A percentile compares a stretch with the other conserved stretches of the same genome.
Conservation (phyloP, 495 filamentous ascomycete species). For the Penicillium pulvis region DNA sequence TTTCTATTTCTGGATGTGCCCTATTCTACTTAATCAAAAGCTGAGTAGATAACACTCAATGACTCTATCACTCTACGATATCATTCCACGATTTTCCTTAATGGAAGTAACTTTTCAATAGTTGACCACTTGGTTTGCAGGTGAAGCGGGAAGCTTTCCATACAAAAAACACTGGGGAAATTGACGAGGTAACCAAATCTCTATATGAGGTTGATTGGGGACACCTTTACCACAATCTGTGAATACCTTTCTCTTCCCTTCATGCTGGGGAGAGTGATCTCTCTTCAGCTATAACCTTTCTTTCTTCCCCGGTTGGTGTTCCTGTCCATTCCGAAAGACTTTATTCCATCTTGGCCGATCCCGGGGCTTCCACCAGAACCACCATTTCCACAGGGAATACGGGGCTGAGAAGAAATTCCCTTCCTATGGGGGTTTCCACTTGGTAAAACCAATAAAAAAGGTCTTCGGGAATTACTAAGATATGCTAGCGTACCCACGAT, state of each 20-base stretch:
- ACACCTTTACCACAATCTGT: not conserved
- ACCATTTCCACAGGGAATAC: not conserved
- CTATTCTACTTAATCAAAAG: not conserved
- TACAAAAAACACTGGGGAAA: not conserved
- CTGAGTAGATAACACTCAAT: too few relatives aligned
- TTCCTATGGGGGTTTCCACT: not conserved
- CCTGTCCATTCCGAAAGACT: not conserved
- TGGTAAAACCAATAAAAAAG: not conserved
- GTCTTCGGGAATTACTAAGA: not conserved
- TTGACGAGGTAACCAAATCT: not conserved
- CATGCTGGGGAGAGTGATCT: not conserved
- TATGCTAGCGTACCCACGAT: not conserved
- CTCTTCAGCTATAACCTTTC: not conserved
- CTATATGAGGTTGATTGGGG: not conserved
- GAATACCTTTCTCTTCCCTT: not conserved
- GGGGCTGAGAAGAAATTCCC: not conserved
- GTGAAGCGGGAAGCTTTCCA: not conserved
- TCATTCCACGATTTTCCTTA: too few relatives aligned
- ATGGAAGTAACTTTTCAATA: too few relatives aligned
- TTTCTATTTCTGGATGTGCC: not conserved
- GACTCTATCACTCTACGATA: too few relatives aligned
- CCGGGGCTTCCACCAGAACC: conserved; percentile 7
- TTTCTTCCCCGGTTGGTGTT: not conserved
- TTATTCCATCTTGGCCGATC: conserved; percentile 20
- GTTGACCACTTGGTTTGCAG: not conserved